Evolutionary conservation across 495 filamentous ascomycete species (phyloP).

Genomic region (Immersiella caudata): DNA sequence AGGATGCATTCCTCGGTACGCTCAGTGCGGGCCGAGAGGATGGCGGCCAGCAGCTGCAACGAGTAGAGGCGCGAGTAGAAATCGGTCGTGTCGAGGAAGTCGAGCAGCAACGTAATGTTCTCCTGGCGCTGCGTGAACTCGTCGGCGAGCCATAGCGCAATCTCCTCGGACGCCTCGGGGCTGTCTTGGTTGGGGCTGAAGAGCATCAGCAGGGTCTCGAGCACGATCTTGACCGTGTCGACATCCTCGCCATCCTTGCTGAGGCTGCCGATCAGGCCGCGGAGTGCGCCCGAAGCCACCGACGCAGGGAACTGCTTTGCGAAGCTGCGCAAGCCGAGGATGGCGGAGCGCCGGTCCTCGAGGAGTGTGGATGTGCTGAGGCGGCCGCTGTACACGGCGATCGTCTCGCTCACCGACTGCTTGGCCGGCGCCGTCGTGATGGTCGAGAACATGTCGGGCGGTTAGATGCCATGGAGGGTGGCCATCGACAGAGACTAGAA

Average conservation of each 20-base stretch:
- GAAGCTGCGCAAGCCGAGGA: conserved; percentile 91
- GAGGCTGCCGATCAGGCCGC: conserved; percentile 82
- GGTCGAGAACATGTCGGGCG: conserved; percentile 70
- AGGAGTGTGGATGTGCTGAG: conserved; percentile 85
- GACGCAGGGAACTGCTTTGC: conserved; percentile 94
- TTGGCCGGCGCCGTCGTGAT: conserved; percentile 90
- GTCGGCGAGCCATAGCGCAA: conserved; percentile 94
- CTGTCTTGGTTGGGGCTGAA: conserved; percentile 65
- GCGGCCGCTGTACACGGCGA: conserved; percentile 81
- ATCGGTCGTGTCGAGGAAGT: conserved; percentile 82
- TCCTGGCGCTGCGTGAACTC: conserved; percentile 99
- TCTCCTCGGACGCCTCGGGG: conserved; percentile 95
- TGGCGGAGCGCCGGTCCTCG: conserved; percentile 91
- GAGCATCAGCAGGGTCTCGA: conserved; percentile 93
- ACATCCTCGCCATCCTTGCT: conserved; percentile 91
- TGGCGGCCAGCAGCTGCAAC: conserved; percentile 84
- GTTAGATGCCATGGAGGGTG: conserved; percentile 31
- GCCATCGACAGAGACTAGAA: conserved; percentile 10
- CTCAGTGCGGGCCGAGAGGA: conserved; percentile 82
- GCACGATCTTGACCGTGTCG: conserved; percentile 89
- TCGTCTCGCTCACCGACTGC: conserved; percentile 94
- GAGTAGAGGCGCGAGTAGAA: conserved; percentile 95
- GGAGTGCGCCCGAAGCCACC: conserved; percentile 88
- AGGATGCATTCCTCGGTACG: conserved; percentile 95
- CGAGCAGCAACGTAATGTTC: conserved; percentile 89